Base-by-base conservation (phyloP, 1,139 yeast genomes). In the Nakaseomyces sp. region DNA sequence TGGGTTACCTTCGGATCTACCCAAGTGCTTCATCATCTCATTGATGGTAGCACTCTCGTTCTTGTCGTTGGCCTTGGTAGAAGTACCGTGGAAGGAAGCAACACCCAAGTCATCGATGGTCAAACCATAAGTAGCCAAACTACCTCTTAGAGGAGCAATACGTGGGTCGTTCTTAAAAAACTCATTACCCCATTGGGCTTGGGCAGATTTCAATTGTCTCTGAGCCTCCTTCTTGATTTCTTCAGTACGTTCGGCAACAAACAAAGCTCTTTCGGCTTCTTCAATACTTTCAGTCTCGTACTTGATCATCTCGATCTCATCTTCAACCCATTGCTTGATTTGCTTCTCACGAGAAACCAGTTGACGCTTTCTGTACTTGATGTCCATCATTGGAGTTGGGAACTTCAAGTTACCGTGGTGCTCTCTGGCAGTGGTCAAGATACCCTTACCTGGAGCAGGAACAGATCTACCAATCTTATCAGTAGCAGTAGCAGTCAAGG, bases 401-500 rank as follows among this genome's bases (percentile, higher is more conserved):
- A 76, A 83, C 70, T 85, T 84, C 73, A 83, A 74, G 60, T 76
- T 77, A 57, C 89, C 88, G 58, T 81, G 89, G 63, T 82, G 79
- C 71, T 91, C 99, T 65, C 95, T 84, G 47, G 98, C 98, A 60
- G 96, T 86, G 52, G 98, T 91, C 73, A 91, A 77, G 57, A 91
- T 83, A 81, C 99, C 99, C 73, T 89, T 88, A 68, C 99, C 99
- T 70, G 99, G 99, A 64, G 98, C 98, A 56, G 99, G 99, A 57
- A 91, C 93, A 44, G 97, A 89, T 72, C 96, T 84, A 64, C 97
- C 96, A 68, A 89, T 91, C 80, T 89, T 91, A 68, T 91, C 99
- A 50, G 95, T 79, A 46, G 98, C 98, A 61, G 97, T 93, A 43
- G 96, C 89, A 50, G 96, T 77, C 77, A 89, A 71, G 46, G 95